Percentiles rank a stretch among this genome's conserved stretches.
Evolutionary conservation across 2,329 filamentous ascomycete genomes (phyloP).

Genomic region (Pseudocercospora eumusae): DNA sequence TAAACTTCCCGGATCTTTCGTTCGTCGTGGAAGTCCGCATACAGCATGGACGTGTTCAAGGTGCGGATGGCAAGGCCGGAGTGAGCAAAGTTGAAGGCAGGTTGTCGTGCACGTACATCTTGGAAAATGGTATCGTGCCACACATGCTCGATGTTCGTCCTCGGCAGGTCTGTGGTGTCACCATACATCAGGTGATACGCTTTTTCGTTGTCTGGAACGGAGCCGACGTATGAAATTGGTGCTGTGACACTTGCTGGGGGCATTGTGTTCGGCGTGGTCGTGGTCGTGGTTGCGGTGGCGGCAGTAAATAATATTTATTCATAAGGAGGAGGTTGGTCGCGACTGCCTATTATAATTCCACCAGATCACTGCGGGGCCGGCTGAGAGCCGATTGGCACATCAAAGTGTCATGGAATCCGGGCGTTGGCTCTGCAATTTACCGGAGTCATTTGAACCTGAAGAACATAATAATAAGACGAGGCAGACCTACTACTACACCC

Average conservation of each 20-base stretch:
- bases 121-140: constrained; percentile 10
- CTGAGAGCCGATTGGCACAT: too few species aligned
- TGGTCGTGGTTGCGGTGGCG: not conserved
- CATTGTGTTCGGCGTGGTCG: not conserved
- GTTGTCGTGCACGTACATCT: constrained; percentile 6
- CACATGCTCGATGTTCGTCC: constrained; percentile 16
- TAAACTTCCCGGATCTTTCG: constrained; percentile 11
- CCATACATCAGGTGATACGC: constrained; percentile 21
- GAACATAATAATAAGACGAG: too few species aligned
- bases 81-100: not conserved
- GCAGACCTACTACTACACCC: too few species aligned
- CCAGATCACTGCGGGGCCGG: too few species aligned
- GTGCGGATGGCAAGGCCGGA: constrained; percentile 2
- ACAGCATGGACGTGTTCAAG: constrained; percentile 8
- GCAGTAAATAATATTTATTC: too few species aligned
- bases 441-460: too few species aligned
- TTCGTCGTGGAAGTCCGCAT: constrained; percentile 13
- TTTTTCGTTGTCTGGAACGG: constrained; percentile 10
- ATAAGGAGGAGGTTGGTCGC: not conserved
- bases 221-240: constrained; percentile 9
- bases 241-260: not conserved
- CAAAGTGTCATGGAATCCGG: not conserved
- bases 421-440: not conserved
- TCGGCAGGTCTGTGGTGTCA: not conserved
- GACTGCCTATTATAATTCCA: too few species aligned